Base-by-base conservation (phyloP, 805 yeast genomes). In the Wickerhamiella slavikovae region DNA sequence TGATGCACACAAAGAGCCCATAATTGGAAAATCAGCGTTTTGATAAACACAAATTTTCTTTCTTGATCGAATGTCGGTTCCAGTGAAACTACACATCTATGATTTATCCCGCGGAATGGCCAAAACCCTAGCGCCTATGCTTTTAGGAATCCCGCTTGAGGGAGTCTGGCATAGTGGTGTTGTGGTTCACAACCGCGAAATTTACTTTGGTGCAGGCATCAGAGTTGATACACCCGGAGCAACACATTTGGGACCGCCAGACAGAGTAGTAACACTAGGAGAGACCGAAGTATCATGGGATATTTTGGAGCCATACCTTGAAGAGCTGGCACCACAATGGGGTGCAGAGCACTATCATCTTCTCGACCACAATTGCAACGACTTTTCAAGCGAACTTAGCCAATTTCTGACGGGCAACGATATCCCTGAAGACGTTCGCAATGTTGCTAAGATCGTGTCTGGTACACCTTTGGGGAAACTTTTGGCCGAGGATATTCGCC, bases 21-120 rank as follows among this genome's bases (percentile, higher is more conserved):
- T n/a, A n/a, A n/a, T n/a, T n/a, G n/a, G n/a, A n/a, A n/a, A n/a
- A n/a, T n/a, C n/a, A n/a, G n/a, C n/a, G n/a, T n/a, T n/a, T n/a
- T n/a, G n/a, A n/a, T n/a, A n/a, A n/a, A n/a, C n/a, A n/a, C n/a
- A n/a, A n/a, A n/a, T n/a, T n/a, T n/a, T n/a, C n/a, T n/a, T n/a
- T n/a, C n/a, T n/a, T n/a, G n/a, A 19, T 8, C 22, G 10, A 11
- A 11, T 11, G 22, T 11, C 22, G 36, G 41, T 28, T 29, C 31
- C 22, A 28, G 74, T 68, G 7, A 49, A 65, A 38, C 60, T 69
- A 3, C 64, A 66, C 41, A 72, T 71, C 8, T 71, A 71, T 40
- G 80, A 71, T 38, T 57, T 71, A 14, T 66, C 76, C 1, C 59
- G 54, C 18, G 79, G 79, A 0, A 44, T 71, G 35, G 80, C 80